phyloP scores from a whole-genome alignment of 768 basidiomycete genomes.

The Mycena pura region DNA sequence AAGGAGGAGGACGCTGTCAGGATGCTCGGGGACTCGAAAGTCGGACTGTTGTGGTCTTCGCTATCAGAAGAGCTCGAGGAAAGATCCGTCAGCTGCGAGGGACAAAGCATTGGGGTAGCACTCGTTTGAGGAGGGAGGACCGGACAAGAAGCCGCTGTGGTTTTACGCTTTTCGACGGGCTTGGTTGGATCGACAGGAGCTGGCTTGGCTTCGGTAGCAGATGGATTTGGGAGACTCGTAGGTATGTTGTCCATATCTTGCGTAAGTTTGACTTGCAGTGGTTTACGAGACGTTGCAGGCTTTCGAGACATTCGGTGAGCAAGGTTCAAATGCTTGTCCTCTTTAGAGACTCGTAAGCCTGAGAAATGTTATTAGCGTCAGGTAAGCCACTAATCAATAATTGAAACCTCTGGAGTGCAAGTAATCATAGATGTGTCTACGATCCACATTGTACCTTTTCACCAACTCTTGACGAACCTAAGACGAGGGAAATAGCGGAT shows the following conservation, averaged over 20 bases:
- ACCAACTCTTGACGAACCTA: constrained; percentile 23
- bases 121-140: not conserved
- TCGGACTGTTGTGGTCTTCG: constrained; percentile 14
- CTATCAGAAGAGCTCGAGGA: constrained; percentile 12
- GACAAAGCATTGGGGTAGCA: constrained; percentile 6
- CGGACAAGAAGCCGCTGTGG: not conserved
- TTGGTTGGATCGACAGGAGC: not conserved
- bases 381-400: not conserved
- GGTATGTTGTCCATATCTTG: not conserved
- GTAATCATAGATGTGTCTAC: constrained; percentile 50
- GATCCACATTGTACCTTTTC: constrained; percentile 21
- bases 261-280: not conserved
- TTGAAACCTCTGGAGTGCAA: constrained; percentile 55
- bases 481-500: not conserved
- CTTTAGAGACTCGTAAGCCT: constrained; percentile 69
- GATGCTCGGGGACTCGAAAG: constrained; percentile 4
- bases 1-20: constrained; percentile 14
- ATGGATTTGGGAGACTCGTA: not conserved
- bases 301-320: constrained; percentile 41
- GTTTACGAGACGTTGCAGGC: constrained; percentile 13
- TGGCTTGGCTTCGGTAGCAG: not conserved
- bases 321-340: constrained; percentile 65
- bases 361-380: not conserved
- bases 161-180: constrained; percentile 3
- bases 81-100: constrained; percentile 6